Percentiles rank a stretch among this genome's conserved stretches.
Evolutionary conservation across 1,284 basidiomycete species (phyloP).

Genomic region (Schizophyllum commune): DNA sequence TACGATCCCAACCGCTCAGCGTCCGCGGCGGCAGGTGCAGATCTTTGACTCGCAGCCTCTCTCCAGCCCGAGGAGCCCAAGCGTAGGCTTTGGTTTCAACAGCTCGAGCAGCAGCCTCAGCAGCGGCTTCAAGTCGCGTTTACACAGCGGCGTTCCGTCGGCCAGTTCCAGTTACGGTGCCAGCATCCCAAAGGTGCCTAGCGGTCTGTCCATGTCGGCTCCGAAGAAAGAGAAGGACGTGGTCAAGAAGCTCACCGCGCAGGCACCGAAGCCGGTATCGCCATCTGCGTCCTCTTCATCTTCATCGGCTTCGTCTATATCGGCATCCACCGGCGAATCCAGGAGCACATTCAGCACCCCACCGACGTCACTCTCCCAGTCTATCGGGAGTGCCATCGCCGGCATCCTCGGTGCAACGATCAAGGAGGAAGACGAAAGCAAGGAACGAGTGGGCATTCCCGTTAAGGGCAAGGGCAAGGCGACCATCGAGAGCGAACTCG

Average conservation of each 20-base stretch:
- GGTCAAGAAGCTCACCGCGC: conserved; percentile 5
- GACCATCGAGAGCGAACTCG: conserved; percentile 20
- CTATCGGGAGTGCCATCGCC: conserved; percentile 33
- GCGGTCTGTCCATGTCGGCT: conserved; percentile 28
- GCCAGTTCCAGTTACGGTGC: conserved; percentile 20
- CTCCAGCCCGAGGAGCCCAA: conserved; percentile 40
- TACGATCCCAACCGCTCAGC: conserved; percentile 45
- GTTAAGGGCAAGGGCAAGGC: conserved; percentile 23
- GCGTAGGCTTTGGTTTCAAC: conserved; percentile 17
- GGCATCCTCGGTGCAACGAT: conserved; percentile 14
- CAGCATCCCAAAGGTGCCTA: conserved; percentile 32
- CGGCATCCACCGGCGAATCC: conserved; percentile 30
- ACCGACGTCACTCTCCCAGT: conserved; percentile 46
- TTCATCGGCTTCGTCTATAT: conserved; percentile 38
- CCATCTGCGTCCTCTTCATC: conserved; percentile 45
- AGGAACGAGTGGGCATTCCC: conserved; percentile 20
- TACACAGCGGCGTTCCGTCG: neutral
- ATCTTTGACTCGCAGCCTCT: conserved; percentile 74
- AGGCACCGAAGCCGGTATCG: conserved; percentile 12
- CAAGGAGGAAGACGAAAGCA: conserved; percentile 4
- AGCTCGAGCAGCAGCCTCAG: conserved; percentile 25
- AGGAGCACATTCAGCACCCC: conserved; percentile 44
- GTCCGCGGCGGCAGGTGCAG: conserved; percentile 57
- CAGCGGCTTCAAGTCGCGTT: conserved; percentile 28
- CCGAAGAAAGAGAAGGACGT: conserved; percentile 15